A percentile compares a stretch with the other conserved stretches of the same genome.
Conservation (phyloP, 1,284 basidiomycete species). For the Trametes sp. region DNA sequence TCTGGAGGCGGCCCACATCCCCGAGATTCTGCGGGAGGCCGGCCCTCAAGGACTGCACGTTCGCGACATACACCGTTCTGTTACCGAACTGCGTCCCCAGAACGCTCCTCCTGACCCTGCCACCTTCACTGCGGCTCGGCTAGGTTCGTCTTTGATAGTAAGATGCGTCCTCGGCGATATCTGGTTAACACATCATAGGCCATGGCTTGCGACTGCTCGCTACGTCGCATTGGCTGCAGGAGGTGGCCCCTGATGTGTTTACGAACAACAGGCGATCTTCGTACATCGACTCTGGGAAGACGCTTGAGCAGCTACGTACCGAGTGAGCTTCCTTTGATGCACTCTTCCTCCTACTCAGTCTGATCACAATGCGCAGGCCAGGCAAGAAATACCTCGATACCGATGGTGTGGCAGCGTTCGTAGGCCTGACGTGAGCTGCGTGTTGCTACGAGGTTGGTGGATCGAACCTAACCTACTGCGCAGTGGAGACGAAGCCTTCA, state of each 20-base stretch:
- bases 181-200: slow-evolving; percentile 19
- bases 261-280: slow-evolving; percentile 41
- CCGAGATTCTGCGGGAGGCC: slow-evolving; percentile 46
- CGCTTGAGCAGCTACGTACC: slow-evolving; percentile 24
- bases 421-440: slow-evolving; percentile 4
- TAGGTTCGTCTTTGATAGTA: slow-evolving; percentile 16
- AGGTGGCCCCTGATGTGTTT: slow-evolving; percentile 41
- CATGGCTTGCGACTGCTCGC: slow-evolving; percentile 40
- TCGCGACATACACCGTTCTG: slow-evolving; percentile 28
- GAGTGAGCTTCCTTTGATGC: not conserved
- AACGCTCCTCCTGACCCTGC: slow-evolving; percentile 3
- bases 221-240: slow-evolving; percentile 38
- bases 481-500: slow-evolving; percentile 27
- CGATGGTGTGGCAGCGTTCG: slow-evolving; percentile 37
- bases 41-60: slow-evolving; percentile 41
- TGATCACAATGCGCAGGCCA: slow-evolving; percentile 14
- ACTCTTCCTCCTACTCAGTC: too few species aligned
- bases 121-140: not conserved
- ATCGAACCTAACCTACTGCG: not conserved
- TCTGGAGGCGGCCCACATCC: slow-evolving; percentile 12
- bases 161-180: not conserved
- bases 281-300: slow-evolving; percentile 40
- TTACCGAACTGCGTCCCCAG: slow-evolving; percentile 18
- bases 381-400: slow-evolving; percentile 39
- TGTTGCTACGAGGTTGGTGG: too few species aligned